Evolutionary conservation across 768 basidiomycete species (phyloP), one percentile per base, ranked within the genome.

Genomic region (Boletus subcaerulescens): DNA sequence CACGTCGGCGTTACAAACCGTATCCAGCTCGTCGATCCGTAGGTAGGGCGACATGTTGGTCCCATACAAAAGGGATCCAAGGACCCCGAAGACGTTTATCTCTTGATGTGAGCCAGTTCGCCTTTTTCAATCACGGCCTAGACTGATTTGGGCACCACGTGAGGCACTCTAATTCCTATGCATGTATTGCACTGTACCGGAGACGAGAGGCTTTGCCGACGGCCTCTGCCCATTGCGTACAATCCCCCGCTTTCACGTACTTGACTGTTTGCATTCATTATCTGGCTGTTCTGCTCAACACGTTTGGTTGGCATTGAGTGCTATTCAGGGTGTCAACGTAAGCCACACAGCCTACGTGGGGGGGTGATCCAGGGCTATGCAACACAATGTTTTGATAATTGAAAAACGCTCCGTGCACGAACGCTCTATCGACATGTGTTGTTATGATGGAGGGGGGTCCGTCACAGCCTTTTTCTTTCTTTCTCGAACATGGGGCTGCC

Each of bases 271-370:
- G 49, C 33, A 48, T 66, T 61, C 65, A 55, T 39, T 50, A 57
- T 58, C 46, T 54, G 36, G 15, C 44, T 48, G 43, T 49, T 48
- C 52, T 53, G 50, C 45, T 52, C 22, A 36, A 58, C 62, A 66
- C 67, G 66, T 62, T 69, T 35, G 45, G 26, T 32, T 59, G 66
- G 61, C 57, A 47, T 49, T 18, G 51, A 41, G 45, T 65, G 65
- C 63, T 55, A 48, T 60, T 58, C 55, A 68, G 65, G 66, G 61
- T 66, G 48, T 4, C 59, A 55, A 67, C 65, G 65, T 67, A 67
- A 67, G 57, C 55, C 33, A 39, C 61, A 67, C 65, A 68, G 66
- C 66, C 59, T 48, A 31, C 18, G 52, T 50, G 54, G 45, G 51
- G 43, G 65, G 55, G 65, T n/a, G n/a, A n/a, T 41, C 55, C 6